Evolutionary conservation across 805 yeast species (phyloP).

Genomic region (Myxozyma nipponensis): DNA sequence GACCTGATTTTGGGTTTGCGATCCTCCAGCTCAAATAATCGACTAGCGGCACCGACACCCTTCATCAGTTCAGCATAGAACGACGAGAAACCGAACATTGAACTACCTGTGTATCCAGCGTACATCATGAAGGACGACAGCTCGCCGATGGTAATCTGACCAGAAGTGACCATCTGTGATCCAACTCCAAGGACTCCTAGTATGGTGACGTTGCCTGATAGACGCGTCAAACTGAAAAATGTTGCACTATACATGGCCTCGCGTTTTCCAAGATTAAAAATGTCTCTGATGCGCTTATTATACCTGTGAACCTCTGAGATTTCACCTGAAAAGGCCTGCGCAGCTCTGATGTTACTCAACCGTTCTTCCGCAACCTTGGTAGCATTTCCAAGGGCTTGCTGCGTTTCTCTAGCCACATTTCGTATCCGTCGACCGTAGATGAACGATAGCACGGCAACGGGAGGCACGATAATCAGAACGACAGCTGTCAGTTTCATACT

Average conservation of each 20-base stretch:
- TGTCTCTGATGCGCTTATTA: constrained; percentile 62
- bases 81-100: constrained; percentile 84
- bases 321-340: constrained; percentile 89
- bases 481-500: constrained; percentile 74
- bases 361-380: constrained; percentile 93
- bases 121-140: constrained; percentile 91
- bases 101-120: constrained; percentile 89
- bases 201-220: constrained; percentile 77
- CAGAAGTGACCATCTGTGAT: constrained; percentile 71
- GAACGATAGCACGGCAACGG: constrained; percentile 71
- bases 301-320: constrained; percentile 69
- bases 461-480: constrained; percentile 79
- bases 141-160: constrained; percentile 80
- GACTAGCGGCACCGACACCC: constrained; percentile 92
- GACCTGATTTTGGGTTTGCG: constrained; percentile 69
- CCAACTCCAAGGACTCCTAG: constrained; percentile 78
- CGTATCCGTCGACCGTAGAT: constrained; percentile 80
- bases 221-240: constrained; percentile 50
- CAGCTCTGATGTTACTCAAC: constrained; percentile 75
- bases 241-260: constrained; percentile 53
- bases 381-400: constrained; percentile 76
- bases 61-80: constrained; percentile 94
- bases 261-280: constrained; percentile 63
- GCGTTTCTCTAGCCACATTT: constrained; percentile 67
- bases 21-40: constrained; percentile 83